Percentiles rank a stretch among this genome's conserved stretches.
Evolutionary conservation across 352 stramenopile species (phyloP).

Genomic region (Phytophthora nicotianae): DNA sequence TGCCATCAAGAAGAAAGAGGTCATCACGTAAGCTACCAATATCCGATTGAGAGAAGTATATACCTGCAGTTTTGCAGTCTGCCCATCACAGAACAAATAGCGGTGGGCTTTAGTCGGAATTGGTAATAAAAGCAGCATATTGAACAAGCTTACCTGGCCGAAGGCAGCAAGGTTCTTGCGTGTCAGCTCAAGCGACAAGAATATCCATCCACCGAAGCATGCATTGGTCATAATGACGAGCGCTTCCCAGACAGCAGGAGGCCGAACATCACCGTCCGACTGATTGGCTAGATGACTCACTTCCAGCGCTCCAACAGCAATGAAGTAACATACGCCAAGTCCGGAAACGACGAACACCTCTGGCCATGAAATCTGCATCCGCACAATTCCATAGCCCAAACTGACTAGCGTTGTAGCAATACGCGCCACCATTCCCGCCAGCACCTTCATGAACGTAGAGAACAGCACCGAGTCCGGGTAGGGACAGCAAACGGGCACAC

Average conservation of each 20-base stretch:
- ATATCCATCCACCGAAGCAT: slow-evolving; percentile 89
- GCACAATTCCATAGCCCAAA: slow-evolving; percentile 82
- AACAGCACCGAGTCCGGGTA: slow-evolving; percentile 71
- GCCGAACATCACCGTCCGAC: slow-evolving; percentile 63
- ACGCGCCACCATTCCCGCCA: slow-evolving; percentile 74
- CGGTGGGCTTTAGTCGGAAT: background rate
- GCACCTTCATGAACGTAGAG: slow-evolving; percentile 76
- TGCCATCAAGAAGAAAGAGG: slow-evolving; percentile 79
- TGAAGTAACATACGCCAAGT: slow-evolving; percentile 81
- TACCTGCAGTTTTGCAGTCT: slow-evolving; percentile 81
- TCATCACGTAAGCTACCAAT: slow-evolving; percentile 61
- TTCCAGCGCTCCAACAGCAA: slow-evolving; percentile 76
- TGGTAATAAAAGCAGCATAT: background rate
- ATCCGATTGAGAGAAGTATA: slow-evolving; percentile 68
- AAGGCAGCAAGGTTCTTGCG: slow-evolving; percentile 82
- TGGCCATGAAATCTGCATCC: slow-evolving; percentile 69
- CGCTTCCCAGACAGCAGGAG: slow-evolving; percentile 75
- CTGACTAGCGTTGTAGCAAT: slow-evolving; percentile 81
- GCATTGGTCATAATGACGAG: slow-evolving; percentile 80
- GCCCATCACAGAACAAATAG: background rate
- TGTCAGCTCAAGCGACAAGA: slow-evolving; percentile 76
- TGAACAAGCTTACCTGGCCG: slow-evolving; percentile 53
- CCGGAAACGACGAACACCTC: slow-evolving; percentile 80
- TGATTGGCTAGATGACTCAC: slow-evolving; percentile 84
- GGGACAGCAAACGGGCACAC: slow-evolving; percentile 76